Evolutionary conservation across 2,329 filamentous ascomycete species (phyloP).

Genomic region (Apiospora aurea): DNA sequence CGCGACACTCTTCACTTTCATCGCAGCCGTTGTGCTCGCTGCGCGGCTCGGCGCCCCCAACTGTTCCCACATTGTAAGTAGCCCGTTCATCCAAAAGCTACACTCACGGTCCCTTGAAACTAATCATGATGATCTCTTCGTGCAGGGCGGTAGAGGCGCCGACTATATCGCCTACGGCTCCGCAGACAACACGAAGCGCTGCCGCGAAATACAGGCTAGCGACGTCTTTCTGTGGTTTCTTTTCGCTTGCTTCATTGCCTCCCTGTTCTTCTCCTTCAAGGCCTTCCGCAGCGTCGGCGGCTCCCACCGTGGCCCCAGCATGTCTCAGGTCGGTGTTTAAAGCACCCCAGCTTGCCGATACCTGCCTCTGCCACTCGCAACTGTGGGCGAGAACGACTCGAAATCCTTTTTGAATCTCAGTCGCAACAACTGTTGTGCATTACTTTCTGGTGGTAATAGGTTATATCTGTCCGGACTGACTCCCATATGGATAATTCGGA

Average conservation of each 20-base stretch:
- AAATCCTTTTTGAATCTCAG: background rate
- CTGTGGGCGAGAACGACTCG: background rate
- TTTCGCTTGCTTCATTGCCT: conserved; percentile 66
- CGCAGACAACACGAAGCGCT: conserved; percentile 65
- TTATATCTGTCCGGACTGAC: background rate
- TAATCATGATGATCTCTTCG: conserved; percentile 18
- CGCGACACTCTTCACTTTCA: conserved; percentile 73
- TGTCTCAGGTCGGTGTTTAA: conserved; percentile 57
- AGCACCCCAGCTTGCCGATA: background rate
- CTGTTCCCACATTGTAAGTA: conserved; percentile 52
- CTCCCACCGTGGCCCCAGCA: conserved; percentile 55
- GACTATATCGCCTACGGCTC: conserved; percentile 71
- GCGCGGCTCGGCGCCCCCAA: conserved; percentile 73
- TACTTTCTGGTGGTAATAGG: background rate
- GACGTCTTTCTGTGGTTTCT: conserved; percentile 83
- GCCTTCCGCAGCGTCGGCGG: conserved; percentile 59
- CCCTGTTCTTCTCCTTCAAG: conserved; percentile 61
- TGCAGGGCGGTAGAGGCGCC: conserved; percentile 48
- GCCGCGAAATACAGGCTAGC: conserved; percentile 77
- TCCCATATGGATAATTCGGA: background rate
- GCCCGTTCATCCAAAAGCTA: background rate
- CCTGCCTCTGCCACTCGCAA: background rate
- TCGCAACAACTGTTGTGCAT: background rate
- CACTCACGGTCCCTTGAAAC: background rate
- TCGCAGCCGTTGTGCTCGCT: conserved; percentile 73